These are phyloP conservation scores for Xylaria acuta DNA, from an alignment of 495 filamentous ascomycete species.

Conservation along the genomic window DNA sequence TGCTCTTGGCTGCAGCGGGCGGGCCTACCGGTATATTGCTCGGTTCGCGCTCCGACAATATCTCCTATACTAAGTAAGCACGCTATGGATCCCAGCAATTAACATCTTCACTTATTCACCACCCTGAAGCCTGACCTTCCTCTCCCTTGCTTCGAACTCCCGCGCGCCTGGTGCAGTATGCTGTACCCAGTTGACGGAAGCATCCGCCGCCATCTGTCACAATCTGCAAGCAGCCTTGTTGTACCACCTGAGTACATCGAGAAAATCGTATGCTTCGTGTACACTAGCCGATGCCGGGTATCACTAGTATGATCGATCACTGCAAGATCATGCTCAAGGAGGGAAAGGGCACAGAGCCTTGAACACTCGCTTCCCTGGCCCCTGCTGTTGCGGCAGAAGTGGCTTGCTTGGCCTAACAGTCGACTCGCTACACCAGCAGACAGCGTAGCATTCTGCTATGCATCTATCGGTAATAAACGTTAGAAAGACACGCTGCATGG, in stretches of 20 bases:
- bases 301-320: background rate
- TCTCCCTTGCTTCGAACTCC: constrained; percentile 15
- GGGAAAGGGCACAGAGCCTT: constrained; percentile 12
- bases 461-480: constrained; percentile 5
- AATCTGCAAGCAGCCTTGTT: constrained; percentile 16
- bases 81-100: constrained; percentile 18
- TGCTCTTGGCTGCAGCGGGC: constrained; percentile 8
- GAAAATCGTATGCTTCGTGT: constrained; percentile 14
- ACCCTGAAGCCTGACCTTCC: constrained; percentile 7
- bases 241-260: background rate
- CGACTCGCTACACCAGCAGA: background rate
- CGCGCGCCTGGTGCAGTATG: background rate
- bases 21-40: constrained; percentile 2
- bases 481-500: background rate
- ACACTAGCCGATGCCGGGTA: constrained; percentile 12
- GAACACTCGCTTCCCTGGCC: background rate
- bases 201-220: constrained; percentile 16
- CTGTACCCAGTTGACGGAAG: background rate
- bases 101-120: constrained; percentile 9
- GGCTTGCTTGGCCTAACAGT: background rate
- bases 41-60: constrained; percentile 1
- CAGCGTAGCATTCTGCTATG: background rate
- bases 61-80: no score
- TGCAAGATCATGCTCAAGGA: background rate
- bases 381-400: constrained; percentile 8